A percentile compares a stretch with the other conserved stretches of the same genome.
Evolutionary conservation across 805 yeast species (phyloP).

Genomic region (Myxozyma vanderwaltii): DNA sequence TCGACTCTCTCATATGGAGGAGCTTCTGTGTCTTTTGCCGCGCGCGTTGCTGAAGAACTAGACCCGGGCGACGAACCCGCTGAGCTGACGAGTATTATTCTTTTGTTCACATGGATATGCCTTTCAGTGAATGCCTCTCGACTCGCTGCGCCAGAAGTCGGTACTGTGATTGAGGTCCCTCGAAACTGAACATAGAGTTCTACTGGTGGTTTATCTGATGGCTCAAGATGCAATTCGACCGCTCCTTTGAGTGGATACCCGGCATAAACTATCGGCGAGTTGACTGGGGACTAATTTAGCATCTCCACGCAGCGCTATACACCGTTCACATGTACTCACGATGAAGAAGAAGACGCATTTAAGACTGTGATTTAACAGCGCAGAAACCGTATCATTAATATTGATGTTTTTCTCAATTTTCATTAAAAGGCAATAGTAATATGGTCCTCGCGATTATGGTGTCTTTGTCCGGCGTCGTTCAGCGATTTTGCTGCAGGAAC

Average conservation of each 20-base stretch:
- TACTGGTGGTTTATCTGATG: neutral
- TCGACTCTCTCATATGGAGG: constrained; percentile 5
- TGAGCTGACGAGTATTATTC: neutral
- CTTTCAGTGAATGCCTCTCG: neutral
- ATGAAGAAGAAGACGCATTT: constrained; percentile 2
- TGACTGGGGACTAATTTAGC: neutral
- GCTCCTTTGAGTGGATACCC: constrained; percentile 16
- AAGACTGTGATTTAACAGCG: too few species aligned
- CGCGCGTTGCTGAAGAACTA: neutral
- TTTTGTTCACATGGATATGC: constrained; percentile 10
- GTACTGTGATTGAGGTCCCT: constrained; percentile 14
- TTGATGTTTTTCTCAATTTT: too few species aligned
- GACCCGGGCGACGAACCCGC: neutral
- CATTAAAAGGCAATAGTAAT: too few species aligned
- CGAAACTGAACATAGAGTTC: constrained; percentile 20
- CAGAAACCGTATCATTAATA: too few species aligned
- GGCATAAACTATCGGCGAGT: constrained; percentile 8
- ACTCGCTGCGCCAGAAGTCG: neutral
- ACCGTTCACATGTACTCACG: neutral
- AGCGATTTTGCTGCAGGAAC: too few species aligned
- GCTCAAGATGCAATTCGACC: constrained; percentile 4
- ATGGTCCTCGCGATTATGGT: too few species aligned
- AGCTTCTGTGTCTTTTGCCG: neutral
- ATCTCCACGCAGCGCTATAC: neutral
- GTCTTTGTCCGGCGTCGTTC: too few species aligned